Base-by-base conservation (phyloP, 768 basidiomycete genomes). In the Amanita rubescens region DNA sequence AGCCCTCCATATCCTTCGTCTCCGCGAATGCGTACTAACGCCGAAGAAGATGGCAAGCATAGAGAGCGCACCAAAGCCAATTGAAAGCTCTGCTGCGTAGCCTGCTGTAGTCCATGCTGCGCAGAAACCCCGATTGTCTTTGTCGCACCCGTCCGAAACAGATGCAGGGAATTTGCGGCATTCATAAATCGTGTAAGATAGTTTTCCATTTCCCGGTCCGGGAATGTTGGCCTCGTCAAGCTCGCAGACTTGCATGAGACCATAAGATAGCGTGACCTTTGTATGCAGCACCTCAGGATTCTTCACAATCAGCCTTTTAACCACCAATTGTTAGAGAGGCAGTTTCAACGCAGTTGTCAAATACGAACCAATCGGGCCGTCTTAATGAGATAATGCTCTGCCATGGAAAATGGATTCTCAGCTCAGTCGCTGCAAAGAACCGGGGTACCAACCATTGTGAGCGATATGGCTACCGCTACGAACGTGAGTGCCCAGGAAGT, bases 1-100 rank as follows among this genome's bases (percentile, higher is more conserved):
- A 1, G 79, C 83, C 62, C 77, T 80, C 88, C 88, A 90, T 30
- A 89, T 82, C 58, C 88, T 78, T 54, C 86, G 73, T 58, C 88
- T 74, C 48, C 87, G 74, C 14, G 86, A 86, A 60, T 81, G 81
- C 0, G 88, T 88, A 61, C 77, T 86, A 17, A 87, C 75, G 3
- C 88, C 87, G 54, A 90, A 73, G 38, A 83, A 61, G 45, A 90
- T 73, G 7, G 85, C 71, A 0, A 75, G 61, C 34, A 86, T 67
- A 3, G 85, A 78, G 24, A 82, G 68, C 44, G 70, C 75, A 7
- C 78, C 82, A 63, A 85, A 85, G 3, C 86, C 83, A 30, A 82
- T 73, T 41, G 78, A 78, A 9, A 89, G 65, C 62, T 85, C 78
- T n/a, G 76, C 72, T 44, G 78, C 67, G 63, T 87, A 90, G 1